These are phyloP conservation scores for Ailanthus altissimus DNA, from an alignment of 345 rosid species.

Conservation along the genomic window DNA sequence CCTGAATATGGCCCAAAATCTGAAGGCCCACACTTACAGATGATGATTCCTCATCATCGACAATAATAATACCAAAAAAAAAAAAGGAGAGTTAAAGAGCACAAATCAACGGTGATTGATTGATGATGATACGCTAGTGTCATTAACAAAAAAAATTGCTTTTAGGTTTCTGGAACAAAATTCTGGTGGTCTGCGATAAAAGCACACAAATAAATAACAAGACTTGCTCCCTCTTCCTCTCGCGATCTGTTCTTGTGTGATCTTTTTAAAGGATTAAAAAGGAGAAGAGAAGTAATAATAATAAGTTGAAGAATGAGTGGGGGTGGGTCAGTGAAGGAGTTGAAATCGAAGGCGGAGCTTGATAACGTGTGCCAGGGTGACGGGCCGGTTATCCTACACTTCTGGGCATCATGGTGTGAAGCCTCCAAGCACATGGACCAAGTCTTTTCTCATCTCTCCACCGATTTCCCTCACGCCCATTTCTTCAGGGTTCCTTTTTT, in stretches of 20 bases:
- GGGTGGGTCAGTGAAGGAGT: slow-evolving; percentile 85
- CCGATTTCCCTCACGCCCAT: slow-evolving; percentile 79
- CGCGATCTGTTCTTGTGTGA: background rate
- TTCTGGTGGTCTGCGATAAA: background rate
- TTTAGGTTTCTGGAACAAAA: background rate
- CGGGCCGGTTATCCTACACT: slow-evolving; percentile 64
- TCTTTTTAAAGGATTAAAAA: background rate
- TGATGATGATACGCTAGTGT: background rate
- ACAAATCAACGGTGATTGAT: slow-evolving; percentile 3
- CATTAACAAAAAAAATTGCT: background rate
- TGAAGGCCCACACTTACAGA: background rate
- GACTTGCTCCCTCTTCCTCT: background rate
- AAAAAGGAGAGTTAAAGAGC: background rate
- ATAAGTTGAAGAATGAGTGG: slow-evolving; percentile 48
- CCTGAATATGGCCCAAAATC: background rate
- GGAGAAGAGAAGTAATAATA: background rate
- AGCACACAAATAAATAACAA: background rate
- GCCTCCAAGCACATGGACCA: slow-evolving; percentile 99
- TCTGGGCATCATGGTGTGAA: slow-evolving; percentile 99
- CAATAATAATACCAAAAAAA: background rate
- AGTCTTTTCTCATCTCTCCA: slow-evolving; percentile 87
- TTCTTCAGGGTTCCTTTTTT: slow-evolving; percentile 67
- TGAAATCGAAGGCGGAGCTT: slow-evolving; percentile 75
- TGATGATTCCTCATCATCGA: background rate
- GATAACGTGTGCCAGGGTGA: slow-evolving; percentile 57